Percentiles rank a stretch among this genome's conserved stretches.
Conservation (phyloP, 1,139 yeast species). For the Kluyveromyces marxianus region DNA sequence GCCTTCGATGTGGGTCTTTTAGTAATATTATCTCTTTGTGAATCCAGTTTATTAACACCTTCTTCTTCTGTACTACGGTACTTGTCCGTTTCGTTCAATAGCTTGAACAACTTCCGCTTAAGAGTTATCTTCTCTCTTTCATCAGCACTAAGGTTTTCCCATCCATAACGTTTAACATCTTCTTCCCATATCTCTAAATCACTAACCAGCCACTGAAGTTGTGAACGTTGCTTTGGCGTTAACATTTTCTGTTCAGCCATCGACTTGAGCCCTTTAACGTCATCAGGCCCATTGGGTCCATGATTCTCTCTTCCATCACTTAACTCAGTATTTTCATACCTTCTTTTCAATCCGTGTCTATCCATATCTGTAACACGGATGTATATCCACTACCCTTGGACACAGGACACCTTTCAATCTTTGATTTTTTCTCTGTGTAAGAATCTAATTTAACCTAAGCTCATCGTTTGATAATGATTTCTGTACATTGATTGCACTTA, state of each 20-base stretch:
- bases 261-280: conserved; percentile 33
- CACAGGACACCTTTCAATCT: too few species aligned
- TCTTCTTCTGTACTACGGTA: conserved; percentile 23
- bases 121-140: conserved; percentile 46
- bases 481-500: too few species aligned
- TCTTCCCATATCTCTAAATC: conserved; percentile 45
- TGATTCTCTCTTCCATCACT: conserved; percentile 1
- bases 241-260: conserved; percentile 45
- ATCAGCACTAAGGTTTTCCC: conserved; percentile 39
- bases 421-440: too few species aligned
- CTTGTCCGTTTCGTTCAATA: conserved; percentile 36
- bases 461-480: too few species aligned
- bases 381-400: too few species aligned
- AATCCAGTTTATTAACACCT: conserved; percentile 36
- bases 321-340: conserved; percentile 16
- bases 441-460: too few species aligned
- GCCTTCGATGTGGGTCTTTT: not conserved
- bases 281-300: conserved; percentile 14
- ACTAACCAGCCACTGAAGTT: conserved; percentile 37
- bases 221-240: conserved; percentile 41
- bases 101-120: conserved; percentile 40
- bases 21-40: conserved; percentile 44
- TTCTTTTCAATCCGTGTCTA: conserved; percentile 16
- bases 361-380: too few species aligned
- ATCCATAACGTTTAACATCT: conserved; percentile 41